Conservation (phyloP, 495 filamentous ascomycete genomes). For the Neurospora intermedia region DNA sequence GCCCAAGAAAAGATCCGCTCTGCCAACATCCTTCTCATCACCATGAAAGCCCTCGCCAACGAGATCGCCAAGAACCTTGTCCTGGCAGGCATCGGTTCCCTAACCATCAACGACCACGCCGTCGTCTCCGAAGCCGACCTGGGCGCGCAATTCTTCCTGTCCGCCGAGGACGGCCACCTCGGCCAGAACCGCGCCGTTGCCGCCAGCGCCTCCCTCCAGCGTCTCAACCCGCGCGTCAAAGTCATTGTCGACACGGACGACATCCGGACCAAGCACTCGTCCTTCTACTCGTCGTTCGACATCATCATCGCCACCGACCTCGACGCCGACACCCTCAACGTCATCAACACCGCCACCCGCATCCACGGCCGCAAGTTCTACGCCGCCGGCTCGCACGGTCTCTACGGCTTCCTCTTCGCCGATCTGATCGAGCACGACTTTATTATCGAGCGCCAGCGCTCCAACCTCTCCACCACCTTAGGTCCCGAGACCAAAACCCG, state of each 20-base stretch:
- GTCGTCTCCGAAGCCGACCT: conserved; percentile 70
- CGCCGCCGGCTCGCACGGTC: conserved; percentile 73
- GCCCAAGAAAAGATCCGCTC: conserved; percentile 84
- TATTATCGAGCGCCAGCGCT: conserved; percentile 71
- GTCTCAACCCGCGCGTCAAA: conserved; percentile 82
- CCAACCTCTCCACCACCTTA: conserved; percentile 56
- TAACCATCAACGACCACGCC: conserved; percentile 81
- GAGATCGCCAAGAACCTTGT: conserved; percentile 98
- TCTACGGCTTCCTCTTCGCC: conserved; percentile 92
- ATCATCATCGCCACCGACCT: conserved; percentile 88
- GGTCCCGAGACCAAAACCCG: conserved; percentile 68
- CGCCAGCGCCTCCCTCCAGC: conserved; percentile 63
- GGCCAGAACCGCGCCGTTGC: conserved; percentile 82
- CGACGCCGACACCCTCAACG: conserved; percentile 55
- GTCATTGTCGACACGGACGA: conserved; percentile 57
- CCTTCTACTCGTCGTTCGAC: conserved; percentile 70
- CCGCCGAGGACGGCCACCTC: conserved; percentile 49
- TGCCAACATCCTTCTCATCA: conserved; percentile 83
- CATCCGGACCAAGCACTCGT: conserved; percentile 50
- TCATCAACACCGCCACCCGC: conserved; percentile 75
- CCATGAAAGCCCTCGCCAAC: conserved; percentile 80
- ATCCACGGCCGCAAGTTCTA: conserved; percentile 73
- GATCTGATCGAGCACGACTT: conserved; percentile 84
- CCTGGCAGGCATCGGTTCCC: conserved; percentile 80
- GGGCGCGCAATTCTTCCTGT: conserved; percentile 80